phyloP scores from a whole-genome alignment of 768 basidiomycete species.

The Leccinum variicolor region DNA sequence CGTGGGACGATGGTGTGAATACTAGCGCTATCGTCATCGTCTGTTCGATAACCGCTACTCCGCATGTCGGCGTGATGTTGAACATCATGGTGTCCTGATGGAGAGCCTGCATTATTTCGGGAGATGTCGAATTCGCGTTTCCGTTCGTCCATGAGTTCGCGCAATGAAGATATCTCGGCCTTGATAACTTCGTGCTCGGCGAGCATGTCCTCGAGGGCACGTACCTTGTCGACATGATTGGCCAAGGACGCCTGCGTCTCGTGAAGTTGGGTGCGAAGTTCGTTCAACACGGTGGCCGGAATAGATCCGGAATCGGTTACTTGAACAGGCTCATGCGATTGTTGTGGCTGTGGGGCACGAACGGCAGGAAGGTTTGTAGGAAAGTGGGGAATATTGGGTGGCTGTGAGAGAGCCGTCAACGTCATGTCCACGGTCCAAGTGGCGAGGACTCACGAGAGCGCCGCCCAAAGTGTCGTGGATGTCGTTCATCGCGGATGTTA shows the following conservation, averaged over 20 bases:
- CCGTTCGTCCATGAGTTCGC: constrained; percentile 68
- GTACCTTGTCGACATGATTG: constrained; percentile 78
- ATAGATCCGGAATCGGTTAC: constrained; percentile 24
- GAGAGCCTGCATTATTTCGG: constrained; percentile 20
- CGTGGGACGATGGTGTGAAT: constrained; percentile 69
- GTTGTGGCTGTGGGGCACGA: constrained; percentile 36
- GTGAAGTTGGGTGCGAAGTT: constrained; percentile 78
- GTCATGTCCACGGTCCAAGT: neutral
- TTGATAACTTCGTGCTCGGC: constrained; percentile 84
- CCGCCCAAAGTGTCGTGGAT: constrained; percentile 91
- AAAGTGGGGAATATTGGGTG: constrained; percentile 58
- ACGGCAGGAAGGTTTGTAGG: constrained; percentile 67
- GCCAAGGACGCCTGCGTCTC: constrained; percentile 81
- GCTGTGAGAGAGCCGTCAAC: constrained; percentile 38
- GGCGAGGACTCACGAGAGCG: constrained; percentile 52
- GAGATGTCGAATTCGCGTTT: constrained; percentile 45
- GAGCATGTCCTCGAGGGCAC: constrained; percentile 75
- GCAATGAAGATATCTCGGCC: constrained; percentile 67
- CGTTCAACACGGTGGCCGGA: constrained; percentile 38
- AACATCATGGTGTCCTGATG: constrained; percentile 21
- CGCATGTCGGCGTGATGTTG: constrained; percentile 19
- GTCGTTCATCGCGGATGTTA: constrained; percentile 81
- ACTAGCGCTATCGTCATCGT: constrained; percentile 72
- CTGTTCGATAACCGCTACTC: constrained; percentile 33
- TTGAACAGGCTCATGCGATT: constrained; percentile 25